Evolutionary conservation across 1,284 basidiomycete species (phyloP).

Genomic region (Sutorius eximius): DNA sequence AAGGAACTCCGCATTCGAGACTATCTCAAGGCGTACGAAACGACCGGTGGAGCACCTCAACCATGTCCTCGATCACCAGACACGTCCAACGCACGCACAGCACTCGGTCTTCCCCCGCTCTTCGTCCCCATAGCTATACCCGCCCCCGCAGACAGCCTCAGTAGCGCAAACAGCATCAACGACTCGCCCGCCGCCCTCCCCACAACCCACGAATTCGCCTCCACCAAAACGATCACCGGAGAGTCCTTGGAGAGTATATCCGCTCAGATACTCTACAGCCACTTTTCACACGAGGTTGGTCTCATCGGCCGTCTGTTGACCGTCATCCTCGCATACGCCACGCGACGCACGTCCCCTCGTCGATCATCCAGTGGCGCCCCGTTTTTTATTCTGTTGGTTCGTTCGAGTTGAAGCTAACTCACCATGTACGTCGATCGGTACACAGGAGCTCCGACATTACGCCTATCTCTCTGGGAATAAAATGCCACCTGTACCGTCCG

Average conservation of each 20-base stretch:
- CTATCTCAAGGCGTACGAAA: constrained; percentile 38
- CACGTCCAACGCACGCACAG: constrained; percentile 34
- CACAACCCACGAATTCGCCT: constrained; percentile 33
- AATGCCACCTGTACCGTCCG: constrained; percentile 6
- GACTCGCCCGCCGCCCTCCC: constrained; percentile 21
- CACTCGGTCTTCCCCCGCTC: constrained; percentile 37
- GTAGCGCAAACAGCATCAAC: constrained; percentile 1
- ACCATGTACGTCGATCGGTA: constrained; percentile 13
- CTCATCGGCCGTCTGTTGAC: background rate
- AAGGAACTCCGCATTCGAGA: constrained; percentile 41
- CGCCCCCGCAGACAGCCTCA: constrained; percentile 5
- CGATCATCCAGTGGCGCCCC: background rate
- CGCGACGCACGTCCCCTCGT: background rate
- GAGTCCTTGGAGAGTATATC: constrained; percentile 35
- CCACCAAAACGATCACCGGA: constrained; percentile 13
- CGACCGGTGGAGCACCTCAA: constrained; percentile 34
- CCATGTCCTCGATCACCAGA: constrained; percentile 39
- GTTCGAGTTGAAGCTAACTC: background rate
- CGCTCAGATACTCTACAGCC: constrained; percentile 32
- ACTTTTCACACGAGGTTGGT: constrained; percentile 42
- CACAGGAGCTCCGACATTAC: constrained; percentile 33
- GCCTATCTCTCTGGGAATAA: constrained; percentile 33
- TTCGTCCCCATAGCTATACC: constrained; percentile 36
- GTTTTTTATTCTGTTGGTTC: background rate
- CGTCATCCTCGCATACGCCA: background rate